Base-by-base conservation (phyloP, 768 basidiomycete species). In the Steccherinum ochraceum region DNA sequence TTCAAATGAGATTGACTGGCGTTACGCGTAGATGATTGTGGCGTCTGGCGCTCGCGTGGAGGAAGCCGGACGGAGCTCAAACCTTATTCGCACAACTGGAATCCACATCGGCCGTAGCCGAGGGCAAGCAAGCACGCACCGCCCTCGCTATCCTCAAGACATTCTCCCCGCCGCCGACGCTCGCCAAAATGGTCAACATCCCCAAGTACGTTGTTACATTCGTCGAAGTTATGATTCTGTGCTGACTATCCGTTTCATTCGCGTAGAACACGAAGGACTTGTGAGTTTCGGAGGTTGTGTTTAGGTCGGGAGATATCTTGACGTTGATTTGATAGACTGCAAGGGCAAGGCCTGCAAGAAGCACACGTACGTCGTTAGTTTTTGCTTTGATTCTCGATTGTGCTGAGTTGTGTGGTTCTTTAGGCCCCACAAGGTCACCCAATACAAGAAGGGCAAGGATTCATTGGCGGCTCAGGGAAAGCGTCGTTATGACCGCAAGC, bases 371-470 rank as follows among this genome's bases (percentile, higher is more conserved):
- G 89, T 74, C 35, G n/a, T 5, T 19, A 52, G 42, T 27, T 26
- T 1, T 16, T 35, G 13, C 40, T 44, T 16, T 16, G 11, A 43
- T 11, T 18, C n/a, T n/a, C n/a, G n/a, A 5, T 21, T 11, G 41
- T 51, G 52, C 48, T 40, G 45, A 50, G 52, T 47, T 40, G 25
- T 48, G 18, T 18, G 12, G 24, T 25, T 58, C 48, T 62, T 45
- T 66, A 93, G 91, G 57, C 94, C 94, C 52, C 95, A 98, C 78
- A 99, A 99, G 74, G 95, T 99, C 65, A 97, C 95, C 53, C 95
- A 99, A 71, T 99, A 98, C 83, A 99, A 99, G 86, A 96, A 92
- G 82, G 96, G 96, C 69, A 98, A 99, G 76, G 95, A 92, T 69
- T 98, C 96, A 53, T 75, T 94, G 56, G 89, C 90, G 69, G 96